Evolutionary conservation across 306 rosid species (phyloP), one percentile per base, ranked within the genome.

Genomic region (Ormosia semicastrata): DNA sequence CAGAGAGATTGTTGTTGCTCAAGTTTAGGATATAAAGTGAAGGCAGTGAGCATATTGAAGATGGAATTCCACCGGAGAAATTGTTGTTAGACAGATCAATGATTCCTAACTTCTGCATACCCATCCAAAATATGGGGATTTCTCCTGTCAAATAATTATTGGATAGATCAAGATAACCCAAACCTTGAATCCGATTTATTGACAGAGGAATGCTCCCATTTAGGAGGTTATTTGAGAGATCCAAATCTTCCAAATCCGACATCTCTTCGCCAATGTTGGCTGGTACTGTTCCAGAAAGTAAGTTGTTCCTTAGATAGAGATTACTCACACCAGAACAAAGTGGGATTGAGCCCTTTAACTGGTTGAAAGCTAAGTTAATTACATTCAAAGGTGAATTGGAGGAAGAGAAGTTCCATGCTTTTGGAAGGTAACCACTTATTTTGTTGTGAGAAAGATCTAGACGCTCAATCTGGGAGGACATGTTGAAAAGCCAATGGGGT

Each of bases 391-490:
- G 29, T 0, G 9, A 56, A 0, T 12, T 39, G 11, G 40, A 30
- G 71, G 71, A 75, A 46, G 71, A 43, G 17, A 75, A 59, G 80
- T 60, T 75, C 17, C 44, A 8, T 12, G 24, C 17, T 43, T 43
- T 71, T 4, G 84, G 66, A 60, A 80, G 47, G 56, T 64, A 49
- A 60, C 72, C 84, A 37, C 33, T 60, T 60, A 80, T 60, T 4
- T 79, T 40, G 70, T 79, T 79, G 62, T 57, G 46, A 7, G 83
- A 79, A 56, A 79, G 70, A 68, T 43, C 83, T 10, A 68, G 43
- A 7, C 29, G 8, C 37, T 3, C n/a, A 63, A 76, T 15, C 10
- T 63, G 11, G 37, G 72, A 15, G 63, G 72, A 64, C 14, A 76
- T 63, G 10, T 63, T 76, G 72, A n/a, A 49, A 47, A 76, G 71